Base-by-base conservation (phyloP, 116 monocot genomes). In the Posidonia oceanica region DNA sequence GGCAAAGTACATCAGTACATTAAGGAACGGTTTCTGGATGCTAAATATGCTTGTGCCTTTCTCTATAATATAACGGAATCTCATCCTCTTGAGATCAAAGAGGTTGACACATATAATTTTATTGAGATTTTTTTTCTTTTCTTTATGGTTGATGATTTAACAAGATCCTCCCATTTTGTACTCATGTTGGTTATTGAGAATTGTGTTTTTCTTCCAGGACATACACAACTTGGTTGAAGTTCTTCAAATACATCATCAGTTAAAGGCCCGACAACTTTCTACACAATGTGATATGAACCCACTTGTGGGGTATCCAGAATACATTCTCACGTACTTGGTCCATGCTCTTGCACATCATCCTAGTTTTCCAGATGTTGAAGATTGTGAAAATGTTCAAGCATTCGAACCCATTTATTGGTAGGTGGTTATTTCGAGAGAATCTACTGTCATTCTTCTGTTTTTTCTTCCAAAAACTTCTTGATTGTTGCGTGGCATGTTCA, bases 41-140 rank as follows among this genome's bases (percentile, higher is more conserved):
- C 88, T 13, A 98, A 98, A 76, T 98, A 98, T 86, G 83, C 88
- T 67, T 98, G 93, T 80, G 82, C 90, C 53, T 88, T 98, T 78
- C 75, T 98, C 64, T 78, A 88, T 67, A 81, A 80, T 71, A 76
- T 97, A 29, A 74, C 68, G 56, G 80, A 89, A 37, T 79, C 69
- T 75, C 73, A 75, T 36, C 79, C 85, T 41, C 83, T 80, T 29
- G 85, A 82, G 64, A 87, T 78, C 77, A 69, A 73, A 64, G 92
- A 97, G 89, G 97, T 89, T 39, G 67, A 54, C 59, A 52, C 56
- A 16, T 54, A 55, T 21, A 21, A 52, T 68, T 7, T 54, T 3
- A 57, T 57, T 15, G 29, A 29, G 29, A 29, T 1, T 0, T 29
- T 29, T 29, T 29, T 29, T 29, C 29, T 68, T 15, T 38, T 64